These are phyloP conservation scores for Psilocybe sp. DNA, from an alignment of 768 basidiomycete species.

Conservation along the genomic window DNA sequence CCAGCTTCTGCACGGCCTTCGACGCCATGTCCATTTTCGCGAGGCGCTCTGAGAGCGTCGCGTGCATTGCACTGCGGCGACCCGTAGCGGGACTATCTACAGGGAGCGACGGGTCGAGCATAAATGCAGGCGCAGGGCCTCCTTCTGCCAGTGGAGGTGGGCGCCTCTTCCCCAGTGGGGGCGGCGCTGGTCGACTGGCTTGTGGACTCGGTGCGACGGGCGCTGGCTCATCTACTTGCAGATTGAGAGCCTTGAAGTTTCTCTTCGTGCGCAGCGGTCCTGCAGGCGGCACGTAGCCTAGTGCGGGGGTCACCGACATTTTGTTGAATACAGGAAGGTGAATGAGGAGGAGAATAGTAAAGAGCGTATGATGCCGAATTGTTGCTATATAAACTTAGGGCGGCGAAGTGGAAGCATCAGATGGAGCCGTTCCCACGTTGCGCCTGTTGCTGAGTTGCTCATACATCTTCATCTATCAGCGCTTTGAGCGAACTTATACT, in stretches of 20 bases:
- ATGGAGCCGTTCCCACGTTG: too few relatives aligned
- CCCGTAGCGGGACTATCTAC: conserved; percentile 51
- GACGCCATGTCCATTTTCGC: conserved; percentile 77
- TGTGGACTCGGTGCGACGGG: conserved; percentile 10
- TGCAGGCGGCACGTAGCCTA: conserved; percentile 20
- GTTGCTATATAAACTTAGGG: too few relatives aligned
- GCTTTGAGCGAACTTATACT: too few relatives aligned
- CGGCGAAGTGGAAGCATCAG: too few relatives aligned
- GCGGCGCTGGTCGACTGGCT: conserved; percentile 20
- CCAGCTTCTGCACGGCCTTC: conserved; percentile 34
- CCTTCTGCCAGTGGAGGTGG: conserved; percentile 23
- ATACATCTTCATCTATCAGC: too few relatives aligned
- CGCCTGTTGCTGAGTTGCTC: too few relatives aligned
- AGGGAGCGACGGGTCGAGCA: conserved; percentile 36
- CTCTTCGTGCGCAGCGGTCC: conserved; percentile 80
- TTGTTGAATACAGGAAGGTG: not conserved
- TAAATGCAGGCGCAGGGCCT: conserved; percentile 15
- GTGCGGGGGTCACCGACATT: conserved; percentile 12
- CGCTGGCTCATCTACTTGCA: conserved; percentile 41
- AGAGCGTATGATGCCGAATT: too few relatives aligned
- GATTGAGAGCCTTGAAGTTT: conserved; percentile 83
- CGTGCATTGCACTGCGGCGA: conserved; percentile 55
- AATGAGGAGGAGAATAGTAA: too few relatives aligned
- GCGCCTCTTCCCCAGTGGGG: conserved; percentile 20
- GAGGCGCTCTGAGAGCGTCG: conserved; percentile 73